Base-by-base conservation (phyloP, 345 rosid genomes). In the Streptanthus diversifolius region DNA sequence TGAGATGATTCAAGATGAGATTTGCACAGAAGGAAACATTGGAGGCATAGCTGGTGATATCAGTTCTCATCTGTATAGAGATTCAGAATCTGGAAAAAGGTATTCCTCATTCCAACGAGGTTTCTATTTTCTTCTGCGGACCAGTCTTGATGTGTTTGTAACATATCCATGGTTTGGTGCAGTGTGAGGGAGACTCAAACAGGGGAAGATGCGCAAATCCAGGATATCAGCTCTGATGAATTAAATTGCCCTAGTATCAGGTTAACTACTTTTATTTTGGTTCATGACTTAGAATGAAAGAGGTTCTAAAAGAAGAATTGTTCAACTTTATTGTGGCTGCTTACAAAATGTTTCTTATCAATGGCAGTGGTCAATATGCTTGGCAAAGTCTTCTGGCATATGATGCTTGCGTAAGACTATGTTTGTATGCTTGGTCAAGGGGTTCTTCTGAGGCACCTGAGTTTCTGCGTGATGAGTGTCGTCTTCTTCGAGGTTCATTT, bases 311-410 rank as follows among this genome's bases (percentile, higher is more conserved):
- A 24, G 2, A 52, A n/a, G 18, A 14, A n/a, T 15, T 32, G 30
- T 17, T 73, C 37, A 43, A 33, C 7, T 29, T 51, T 60, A 5
- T 21, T 44, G 3, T n/a, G 17, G 32, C 63, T 52, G 18, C 70
- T 61, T 43, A 61, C 12, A 32, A 21, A 35, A 47, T 53, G 22
- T 71, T 52, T 7, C 3, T 33, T 11, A 9, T n/a, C 44, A 66
- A 32, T 27, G 74, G 77, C 87, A 89, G 99, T 71, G 90, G 87
- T 68, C 97, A 89, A 72, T 79, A 82, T 79, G 96, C 96, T 19
- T 91, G 97, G 99, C 97, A 95, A 84, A 87, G 91, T 75, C 82
- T 93, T 47, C 73, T 93, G 69, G 85, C 99, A 37, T 89, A 95
- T 81, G 99, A 95, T 82, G 99, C 99, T 73, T 95, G 96, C 64